Conservation (phyloP, 441 rosid species). For the Rhodomyrtus psidioides region DNA sequence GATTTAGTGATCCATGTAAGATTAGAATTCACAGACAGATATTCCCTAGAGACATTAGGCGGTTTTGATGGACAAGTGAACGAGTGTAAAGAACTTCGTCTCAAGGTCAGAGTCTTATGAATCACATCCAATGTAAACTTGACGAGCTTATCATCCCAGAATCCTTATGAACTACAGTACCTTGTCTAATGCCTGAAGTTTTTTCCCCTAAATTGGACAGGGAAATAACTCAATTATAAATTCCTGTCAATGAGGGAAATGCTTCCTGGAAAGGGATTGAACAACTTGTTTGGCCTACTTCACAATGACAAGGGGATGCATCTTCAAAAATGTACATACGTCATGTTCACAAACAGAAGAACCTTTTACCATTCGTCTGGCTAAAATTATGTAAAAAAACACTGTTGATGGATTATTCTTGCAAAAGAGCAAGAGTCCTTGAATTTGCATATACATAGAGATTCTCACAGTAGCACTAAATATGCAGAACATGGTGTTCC, state of each 20-base stretch:
- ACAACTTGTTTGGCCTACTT: too few relatives aligned
- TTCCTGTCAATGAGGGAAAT: background rate
- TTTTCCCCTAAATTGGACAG: background rate
- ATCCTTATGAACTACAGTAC: background rate
- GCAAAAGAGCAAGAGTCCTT: too few relatives aligned
- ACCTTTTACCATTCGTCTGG: too few relatives aligned
- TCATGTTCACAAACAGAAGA: too few relatives aligned
- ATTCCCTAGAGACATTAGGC: background rate
- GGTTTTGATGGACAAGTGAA: background rate
- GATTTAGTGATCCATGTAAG: background rate
- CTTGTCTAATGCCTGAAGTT: background rate
- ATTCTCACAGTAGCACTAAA: too few relatives aligned
- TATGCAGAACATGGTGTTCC: too few relatives aligned
- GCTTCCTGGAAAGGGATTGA: background rate
- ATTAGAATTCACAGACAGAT: background rate
- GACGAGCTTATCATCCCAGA: background rate
- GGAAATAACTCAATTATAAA: background rate
- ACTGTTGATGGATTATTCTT: too few relatives aligned
- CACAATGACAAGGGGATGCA: too few relatives aligned
- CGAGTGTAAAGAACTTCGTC: background rate
- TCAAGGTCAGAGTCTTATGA: background rate
- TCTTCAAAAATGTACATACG: too few relatives aligned
- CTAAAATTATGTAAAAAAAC: too few relatives aligned
- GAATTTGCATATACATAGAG: too few relatives aligned
- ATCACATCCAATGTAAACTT: background rate